These are phyloP conservation scores for Dipteronia dyeriana DNA, from an alignment of 345 rosid species.

Conservation along the genomic window DNA sequence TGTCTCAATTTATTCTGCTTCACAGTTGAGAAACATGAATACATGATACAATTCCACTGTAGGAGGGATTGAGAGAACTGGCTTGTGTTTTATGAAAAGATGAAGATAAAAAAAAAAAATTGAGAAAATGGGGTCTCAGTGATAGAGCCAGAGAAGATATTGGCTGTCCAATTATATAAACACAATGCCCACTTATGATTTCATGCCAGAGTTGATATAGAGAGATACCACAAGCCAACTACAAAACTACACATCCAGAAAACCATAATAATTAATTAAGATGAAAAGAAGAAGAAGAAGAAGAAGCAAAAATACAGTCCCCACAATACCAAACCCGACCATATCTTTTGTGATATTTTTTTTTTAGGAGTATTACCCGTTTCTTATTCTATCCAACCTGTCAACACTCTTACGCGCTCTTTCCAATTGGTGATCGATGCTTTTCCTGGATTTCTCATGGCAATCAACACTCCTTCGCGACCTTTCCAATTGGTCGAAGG, in stretches of 20 bases:
- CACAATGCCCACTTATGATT: conserved; percentile 30
- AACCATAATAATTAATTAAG: conserved; percentile 20
- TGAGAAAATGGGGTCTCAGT: not conserved
- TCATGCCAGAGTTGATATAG: conserved; percentile 20
- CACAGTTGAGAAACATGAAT: not conserved
- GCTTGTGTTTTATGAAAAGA: not conserved
- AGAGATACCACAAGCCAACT: conserved; percentile 34
- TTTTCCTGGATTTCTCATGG: conserved; percentile 80
- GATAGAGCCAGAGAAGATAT: conserved; percentile 1
- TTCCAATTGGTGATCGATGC: conserved; percentile 72
- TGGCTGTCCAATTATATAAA: conserved; percentile 10
- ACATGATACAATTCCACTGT: not conserved
- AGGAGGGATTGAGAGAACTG: not conserved
- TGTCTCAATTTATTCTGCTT: not conserved
- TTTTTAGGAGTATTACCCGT: conserved; percentile 34
- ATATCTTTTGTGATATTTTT: conserved; percentile 7
- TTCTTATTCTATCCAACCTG: conserved; percentile 70
- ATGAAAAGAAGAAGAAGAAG: not conserved
- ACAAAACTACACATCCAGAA: conserved; percentile 22
- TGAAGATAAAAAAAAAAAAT: not conserved
- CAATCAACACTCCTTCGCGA: conserved; percentile 89
- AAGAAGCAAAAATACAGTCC: conserved; percentile 20
- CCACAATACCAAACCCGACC: conserved; percentile 25
- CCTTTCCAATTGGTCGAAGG: conserved; percentile 75
- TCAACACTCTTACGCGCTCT: conserved; percentile 87